Base-by-base conservation (phyloP, 1,284 basidiomycete genomes). In the Sphagnurus paluster region DNA sequence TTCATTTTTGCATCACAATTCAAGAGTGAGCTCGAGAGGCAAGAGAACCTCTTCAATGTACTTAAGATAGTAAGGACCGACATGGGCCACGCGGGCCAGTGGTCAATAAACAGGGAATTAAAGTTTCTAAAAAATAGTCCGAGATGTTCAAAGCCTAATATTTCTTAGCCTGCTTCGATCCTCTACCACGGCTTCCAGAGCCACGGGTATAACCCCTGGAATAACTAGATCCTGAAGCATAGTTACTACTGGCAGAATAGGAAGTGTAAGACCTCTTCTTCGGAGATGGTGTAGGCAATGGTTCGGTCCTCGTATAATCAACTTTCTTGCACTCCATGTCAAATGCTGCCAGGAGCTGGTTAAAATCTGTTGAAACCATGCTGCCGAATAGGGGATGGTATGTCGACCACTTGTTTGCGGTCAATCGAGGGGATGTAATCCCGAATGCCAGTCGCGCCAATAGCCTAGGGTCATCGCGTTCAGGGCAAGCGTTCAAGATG, bases 401-500 rank as follows among this genome's bases (percentile, higher is more conserved):
- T 8, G 42, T 45, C 13, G 48, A 47, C 45, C 52, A 53, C 37
- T 48, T 49, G 26, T 41, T 44, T 10, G 10, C 24, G 5, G 51
- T 53, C 13, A 53, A 30, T 11, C 51, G 44, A 33, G 51, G 51
- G 10, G 51, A 53, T 4, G 48, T 49, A 8, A 53, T 49, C 23
- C 48, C 51, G 16, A 49, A 53, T 28, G 48, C 51, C 51, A 53
- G 49, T 19, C 51, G 48, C 14, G 51, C 51, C 16, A 53, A 32
- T 19, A 53, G 34, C 10, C 48, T 44, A 36, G 51, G 70, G 49
- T 79, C 76, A 53, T 79, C 75, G 26, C 76, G 71, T 39, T 72
- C 74, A 26, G 64, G 67, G 49, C 74, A 77, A 9, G 67, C 69
- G 17, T 53, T 50, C 17, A 77, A 62, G 42, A 78, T 73, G n/a